A percentile compares a stretch with the other conserved stretches of the same genome.
Conservation (phyloP, 805 yeast species). For the Saccharomycopsis sp. region DNA sequence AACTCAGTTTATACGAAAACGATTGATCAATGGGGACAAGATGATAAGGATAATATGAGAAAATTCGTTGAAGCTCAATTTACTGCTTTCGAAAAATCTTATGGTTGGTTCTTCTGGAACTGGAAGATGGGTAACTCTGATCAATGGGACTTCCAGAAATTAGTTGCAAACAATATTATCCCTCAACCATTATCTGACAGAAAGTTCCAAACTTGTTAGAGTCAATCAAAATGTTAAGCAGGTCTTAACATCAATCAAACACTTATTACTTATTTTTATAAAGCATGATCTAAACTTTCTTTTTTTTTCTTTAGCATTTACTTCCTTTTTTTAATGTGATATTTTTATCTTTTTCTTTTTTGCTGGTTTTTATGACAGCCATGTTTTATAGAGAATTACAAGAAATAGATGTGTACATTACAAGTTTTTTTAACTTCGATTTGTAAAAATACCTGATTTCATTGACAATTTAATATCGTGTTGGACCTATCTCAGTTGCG, state of each 20-base stretch:
- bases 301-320: slow-evolving; percentile 1
- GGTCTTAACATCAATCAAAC: neutral
- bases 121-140: slow-evolving; percentile 59
- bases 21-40: slow-evolving; percentile 35
- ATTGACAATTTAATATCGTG: too few relatives aligned
- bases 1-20: slow-evolving; percentile 26
- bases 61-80: slow-evolving; percentile 56
- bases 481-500: too few relatives aligned
- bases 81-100: slow-evolving; percentile 38
- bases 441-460: too few relatives aligned
- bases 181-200: slow-evolving; percentile 55
- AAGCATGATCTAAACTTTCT: neutral
- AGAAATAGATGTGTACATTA: too few relatives aligned
- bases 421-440: too few relatives aligned
- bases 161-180: slow-evolving; percentile 46
- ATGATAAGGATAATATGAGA: slow-evolving; percentile 39
- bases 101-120: slow-evolving; percentile 72
- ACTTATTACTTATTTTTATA: neutral
- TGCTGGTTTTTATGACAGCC: too few relatives aligned
- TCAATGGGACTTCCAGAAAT: slow-evolving; percentile 57
- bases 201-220: slow-evolving; percentile 30
- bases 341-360: too few relatives aligned
- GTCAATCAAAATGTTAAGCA: too few relatives aligned
- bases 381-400: too few relatives aligned
- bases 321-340: neutral